Conservation (phyloP, 495 filamentous ascomycete genomes). For the Barbatosphaeria neglecta region DNA sequence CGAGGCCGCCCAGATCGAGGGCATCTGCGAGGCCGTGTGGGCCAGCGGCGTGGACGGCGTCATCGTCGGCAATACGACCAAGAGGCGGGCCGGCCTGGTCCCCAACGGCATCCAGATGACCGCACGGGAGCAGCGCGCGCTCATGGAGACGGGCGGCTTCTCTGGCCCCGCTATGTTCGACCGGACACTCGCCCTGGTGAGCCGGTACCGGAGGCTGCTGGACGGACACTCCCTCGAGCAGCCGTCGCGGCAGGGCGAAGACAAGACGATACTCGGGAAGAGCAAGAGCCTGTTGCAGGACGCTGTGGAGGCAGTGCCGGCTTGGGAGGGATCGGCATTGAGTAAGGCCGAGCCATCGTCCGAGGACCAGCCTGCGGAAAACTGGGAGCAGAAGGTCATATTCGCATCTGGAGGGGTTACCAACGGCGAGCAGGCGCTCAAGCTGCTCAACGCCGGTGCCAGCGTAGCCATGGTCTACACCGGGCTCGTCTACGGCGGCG, state of each 20-base stretch:
- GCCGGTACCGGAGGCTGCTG: slow-evolving; percentile 62
- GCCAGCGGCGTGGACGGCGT: slow-evolving; percentile 80
- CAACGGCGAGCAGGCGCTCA: slow-evolving; percentile 66
- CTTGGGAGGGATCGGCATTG: slow-evolving; percentile 17
- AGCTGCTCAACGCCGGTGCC: slow-evolving; percentile 73
- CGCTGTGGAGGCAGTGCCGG: slow-evolving; percentile 11
- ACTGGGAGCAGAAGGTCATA: slow-evolving; percentile 55
- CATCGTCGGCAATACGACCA: slow-evolving; percentile 97
- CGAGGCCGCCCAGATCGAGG: slow-evolving; percentile 63
- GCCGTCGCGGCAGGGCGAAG: not conserved
- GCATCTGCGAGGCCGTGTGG: slow-evolving; percentile 80
- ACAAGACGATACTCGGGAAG: too few relatives aligned
- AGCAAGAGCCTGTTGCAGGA: slow-evolving; percentile 14
- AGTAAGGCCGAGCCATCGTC: slow-evolving; percentile 9
- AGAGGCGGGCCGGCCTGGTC: slow-evolving; percentile 57
- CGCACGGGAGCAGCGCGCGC: slow-evolving; percentile 48
- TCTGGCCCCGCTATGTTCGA: slow-evolving; percentile 83
- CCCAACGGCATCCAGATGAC: slow-evolving; percentile 52
- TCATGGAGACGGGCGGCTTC: slow-evolving; percentile 76
- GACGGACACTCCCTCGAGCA: slow-evolving; percentile 37
- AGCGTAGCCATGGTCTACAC: slow-evolving; percentile 80
- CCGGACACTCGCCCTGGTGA: slow-evolving; percentile 61
- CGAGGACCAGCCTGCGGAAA: slow-evolving; percentile 16
- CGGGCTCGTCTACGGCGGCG: slow-evolving; percentile 69
- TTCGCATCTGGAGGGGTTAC: slow-evolving; percentile 90